These are phyloP conservation scores for Pilatotrama ljubarskyi DNA, from an alignment of 768 basidiomycete genomes.

Conservation along the genomic window DNA sequence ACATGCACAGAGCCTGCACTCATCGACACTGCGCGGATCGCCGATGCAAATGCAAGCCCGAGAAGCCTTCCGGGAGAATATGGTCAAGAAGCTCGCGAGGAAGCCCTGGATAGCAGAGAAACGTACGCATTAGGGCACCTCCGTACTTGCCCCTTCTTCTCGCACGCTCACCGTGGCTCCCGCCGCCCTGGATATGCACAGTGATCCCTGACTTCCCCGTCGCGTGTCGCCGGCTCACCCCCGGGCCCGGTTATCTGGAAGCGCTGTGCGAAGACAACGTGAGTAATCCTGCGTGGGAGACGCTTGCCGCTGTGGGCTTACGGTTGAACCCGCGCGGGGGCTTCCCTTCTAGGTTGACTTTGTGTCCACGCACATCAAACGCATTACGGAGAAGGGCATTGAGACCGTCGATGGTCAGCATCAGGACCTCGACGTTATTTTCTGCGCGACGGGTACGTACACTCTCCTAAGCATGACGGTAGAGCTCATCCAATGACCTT, in stretches of 20 bases:
- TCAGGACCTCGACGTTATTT: constrained; percentile 56
- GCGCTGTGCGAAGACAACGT: constrained; percentile 64
- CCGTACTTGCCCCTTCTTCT: constrained; percentile 3
- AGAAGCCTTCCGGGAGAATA: constrained; percentile 42
- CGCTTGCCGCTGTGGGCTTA: background rate
- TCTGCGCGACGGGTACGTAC: constrained; percentile 61
- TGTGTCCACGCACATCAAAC: constrained; percentile 48
- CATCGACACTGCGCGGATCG: constrained; percentile 42
- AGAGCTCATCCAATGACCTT: no score
- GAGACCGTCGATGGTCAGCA: constrained; percentile 54
- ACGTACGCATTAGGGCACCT: constrained; percentile 33
- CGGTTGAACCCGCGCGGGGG: background rate
- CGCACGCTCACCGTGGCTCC: background rate
- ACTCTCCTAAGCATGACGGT: no score
- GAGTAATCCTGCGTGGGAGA: constrained; percentile 5
- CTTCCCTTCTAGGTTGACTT: constrained; percentile 47
- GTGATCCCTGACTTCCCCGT: constrained; percentile 61
- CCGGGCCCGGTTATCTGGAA: constrained; percentile 68
- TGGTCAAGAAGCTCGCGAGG: constrained; percentile 51
- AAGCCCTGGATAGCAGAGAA: constrained; percentile 63
- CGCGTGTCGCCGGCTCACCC: constrained; percentile 61
- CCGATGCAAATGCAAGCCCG: constrained; percentile 39
- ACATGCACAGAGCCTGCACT: constrained; percentile 39
- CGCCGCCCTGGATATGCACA: constrained; percentile 22
- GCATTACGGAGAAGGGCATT: constrained; percentile 56